Conservation (phyloP, 2,329 filamentous ascomycete species). For the Leptographium galeiforme region DNA sequence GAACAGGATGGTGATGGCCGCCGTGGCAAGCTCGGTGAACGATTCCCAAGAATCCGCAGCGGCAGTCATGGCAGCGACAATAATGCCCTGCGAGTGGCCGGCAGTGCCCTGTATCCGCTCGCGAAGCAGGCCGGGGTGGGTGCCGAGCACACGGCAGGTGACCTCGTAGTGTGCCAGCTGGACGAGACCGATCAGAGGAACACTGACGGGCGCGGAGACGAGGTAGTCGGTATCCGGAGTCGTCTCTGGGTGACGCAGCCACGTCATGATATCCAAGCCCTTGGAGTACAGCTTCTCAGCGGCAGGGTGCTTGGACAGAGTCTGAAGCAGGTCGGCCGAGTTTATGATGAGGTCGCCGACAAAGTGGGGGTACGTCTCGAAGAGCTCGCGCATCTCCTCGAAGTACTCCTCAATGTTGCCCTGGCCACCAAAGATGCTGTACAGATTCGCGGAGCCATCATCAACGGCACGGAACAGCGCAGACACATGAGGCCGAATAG, state of each 20-base stretch:
- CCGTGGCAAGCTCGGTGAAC: conserved; percentile 65
- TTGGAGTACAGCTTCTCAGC: conserved; percentile 95
- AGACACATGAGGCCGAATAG: conserved; percentile 86
- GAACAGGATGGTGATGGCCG: conserved; percentile 85
- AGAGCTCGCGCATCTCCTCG: conserved; percentile 85
- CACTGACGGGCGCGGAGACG: conserved; percentile 86
- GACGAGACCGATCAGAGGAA: conserved; percentile 89
- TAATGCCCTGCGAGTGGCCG: conserved; percentile 91
- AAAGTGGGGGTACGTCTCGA: conserved; percentile 82
- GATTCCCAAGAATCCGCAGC: conserved; percentile 88
- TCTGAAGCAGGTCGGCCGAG: conserved; percentile 78
- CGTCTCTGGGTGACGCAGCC: conserved; percentile 78
- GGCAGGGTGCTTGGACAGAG: conserved; percentile 65
- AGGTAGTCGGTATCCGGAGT: conserved; percentile 92
- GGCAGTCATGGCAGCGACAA: conserved; percentile 83
- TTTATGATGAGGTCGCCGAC: conserved; percentile 71
- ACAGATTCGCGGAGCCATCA: conserved; percentile 72
- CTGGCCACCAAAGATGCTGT: conserved; percentile 91
- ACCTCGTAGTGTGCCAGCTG: conserved; percentile 94
- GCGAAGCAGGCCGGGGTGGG: conserved; percentile 76
- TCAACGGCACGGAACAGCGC: conserved; percentile 80
- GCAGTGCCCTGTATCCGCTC: conserved; percentile 79
- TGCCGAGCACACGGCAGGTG: conserved; percentile 80
- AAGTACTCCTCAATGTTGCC: conserved; percentile 99
- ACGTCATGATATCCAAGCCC: conserved; percentile 87